Percentiles rank a stretch among this genome's conserved stretches.
These are phyloP conservation scores for Claviceps cyperi DNA, from an alignment of 2,329 filamentous ascomycete genomes.

Conservation along the genomic window DNA sequence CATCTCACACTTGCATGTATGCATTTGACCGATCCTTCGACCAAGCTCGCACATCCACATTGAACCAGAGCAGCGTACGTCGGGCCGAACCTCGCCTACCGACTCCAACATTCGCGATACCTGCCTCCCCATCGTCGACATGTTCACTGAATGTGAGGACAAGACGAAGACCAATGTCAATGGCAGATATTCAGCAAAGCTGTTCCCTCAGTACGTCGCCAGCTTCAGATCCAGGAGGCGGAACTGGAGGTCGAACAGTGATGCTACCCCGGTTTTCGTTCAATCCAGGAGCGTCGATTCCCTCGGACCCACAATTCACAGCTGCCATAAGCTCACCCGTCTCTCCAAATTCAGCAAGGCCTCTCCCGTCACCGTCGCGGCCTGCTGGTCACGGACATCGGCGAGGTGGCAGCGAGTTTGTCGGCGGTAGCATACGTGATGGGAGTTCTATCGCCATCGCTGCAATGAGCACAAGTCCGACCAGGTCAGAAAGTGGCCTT, in stretches of 20 bases:
- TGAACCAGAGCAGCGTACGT: neutral
- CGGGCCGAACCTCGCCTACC: constrained; percentile 27
- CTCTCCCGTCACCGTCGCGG: constrained; percentile 41
- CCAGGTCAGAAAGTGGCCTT: constrained; percentile 46
- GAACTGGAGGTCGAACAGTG: constrained; percentile 18
- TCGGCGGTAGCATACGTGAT: constrained; percentile 54
- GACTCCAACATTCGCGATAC: constrained; percentile 53
- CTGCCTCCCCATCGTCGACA: constrained; percentile 27
- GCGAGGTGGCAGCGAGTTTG: constrained; percentile 74
- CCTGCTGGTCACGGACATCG: constrained; percentile 58
- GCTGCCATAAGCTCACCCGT: constrained; percentile 39
- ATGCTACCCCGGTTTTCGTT: constrained; percentile 41
- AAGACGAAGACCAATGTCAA: constrained; percentile 38
- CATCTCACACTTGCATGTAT: neutral
- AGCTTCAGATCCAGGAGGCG: constrained; percentile 14
- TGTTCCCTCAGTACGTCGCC: constrained; percentile 15
- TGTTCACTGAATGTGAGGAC: constrained; percentile 29
- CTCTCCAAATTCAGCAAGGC: constrained; percentile 35
- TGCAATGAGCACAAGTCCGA: constrained; percentile 54
- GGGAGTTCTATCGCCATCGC: constrained; percentile 43
- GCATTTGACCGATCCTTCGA: constrained; percentile 10
- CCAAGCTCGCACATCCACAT: neutral
- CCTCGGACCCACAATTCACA: constrained; percentile 17
- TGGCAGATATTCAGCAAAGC: constrained; percentile 29
- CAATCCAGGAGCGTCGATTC: constrained; percentile 32